A percentile compares a stretch with the other conserved stretches of the same genome.
phyloP scores from a whole-genome alignment of 768 basidiomycete genomes.

The Boletus subparvulus region DNA sequence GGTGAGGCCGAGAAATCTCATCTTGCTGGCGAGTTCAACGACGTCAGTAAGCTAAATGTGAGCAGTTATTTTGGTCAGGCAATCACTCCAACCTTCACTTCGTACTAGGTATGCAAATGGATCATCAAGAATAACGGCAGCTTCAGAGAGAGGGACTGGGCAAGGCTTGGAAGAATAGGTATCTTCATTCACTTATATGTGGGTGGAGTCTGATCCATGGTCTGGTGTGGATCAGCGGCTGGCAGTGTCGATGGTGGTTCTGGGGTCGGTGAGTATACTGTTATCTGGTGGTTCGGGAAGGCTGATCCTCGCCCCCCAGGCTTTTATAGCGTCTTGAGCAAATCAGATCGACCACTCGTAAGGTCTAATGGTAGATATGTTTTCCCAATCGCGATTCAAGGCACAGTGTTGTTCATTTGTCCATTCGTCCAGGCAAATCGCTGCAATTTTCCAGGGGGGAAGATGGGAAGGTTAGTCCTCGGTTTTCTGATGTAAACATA shows the following conservation, averaged over 20 bases:
- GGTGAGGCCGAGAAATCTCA: conserved; percentile 3
- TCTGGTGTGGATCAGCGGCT: neutral
- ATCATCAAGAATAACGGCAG: conserved; percentile 13
- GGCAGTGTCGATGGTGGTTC: conserved; percentile 18
- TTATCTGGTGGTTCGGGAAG: neutral
- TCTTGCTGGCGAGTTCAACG: neutral
- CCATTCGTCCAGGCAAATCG: conserved; percentile 5
- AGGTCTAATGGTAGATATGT: conserved; percentile 2
- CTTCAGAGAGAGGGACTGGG: conserved; percentile 7
- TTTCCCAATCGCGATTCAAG: neutral
- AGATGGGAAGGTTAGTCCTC: conserved; percentile 10
- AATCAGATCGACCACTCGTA: conserved; percentile 13
- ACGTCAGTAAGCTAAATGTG: neutral
- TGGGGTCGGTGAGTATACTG: conserved; percentile 11
- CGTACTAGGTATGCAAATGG: conserved; percentile 9
- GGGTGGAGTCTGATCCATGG: neutral
- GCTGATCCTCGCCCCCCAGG: neutral
- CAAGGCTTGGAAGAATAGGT: conserved; percentile 16
- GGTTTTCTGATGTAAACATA: neutral
- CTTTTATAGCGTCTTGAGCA: conserved; percentile 20
- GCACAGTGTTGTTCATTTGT: neutral
- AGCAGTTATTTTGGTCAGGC: neutral
- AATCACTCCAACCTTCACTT: neutral
- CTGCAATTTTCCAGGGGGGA: conserved; percentile 8
- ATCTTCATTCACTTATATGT: neutral